phyloP scores from a whole-genome alignment of 176 grass and related monocot genomes.

The Avena atlantica region DNA sequence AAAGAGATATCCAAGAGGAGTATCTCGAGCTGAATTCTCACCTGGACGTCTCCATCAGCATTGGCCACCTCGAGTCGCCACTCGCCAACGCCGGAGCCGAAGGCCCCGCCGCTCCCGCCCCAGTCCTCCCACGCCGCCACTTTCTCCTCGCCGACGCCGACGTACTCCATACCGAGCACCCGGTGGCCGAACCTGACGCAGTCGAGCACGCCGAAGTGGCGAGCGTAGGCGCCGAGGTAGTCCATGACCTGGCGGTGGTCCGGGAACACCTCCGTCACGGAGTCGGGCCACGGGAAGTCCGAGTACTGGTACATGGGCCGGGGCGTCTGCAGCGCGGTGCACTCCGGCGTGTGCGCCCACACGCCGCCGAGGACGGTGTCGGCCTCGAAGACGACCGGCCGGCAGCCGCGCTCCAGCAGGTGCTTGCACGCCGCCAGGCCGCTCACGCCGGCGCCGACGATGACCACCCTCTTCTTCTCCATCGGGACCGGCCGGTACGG shows the following conservation, averaged over 20 bases:
- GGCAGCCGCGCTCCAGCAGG: constrained; percentile 23
- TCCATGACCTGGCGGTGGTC: constrained; percentile 58
- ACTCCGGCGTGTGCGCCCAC: constrained; percentile 58
- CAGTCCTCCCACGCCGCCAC: constrained; percentile 51
- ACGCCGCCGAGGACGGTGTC: constrained; percentile 34
- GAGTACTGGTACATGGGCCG: constrained; percentile 32
- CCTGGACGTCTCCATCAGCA: constrained; percentile 13
- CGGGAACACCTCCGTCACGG: constrained; percentile 42
- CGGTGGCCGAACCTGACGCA: constrained; percentile 58
- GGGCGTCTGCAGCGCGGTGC: constrained; percentile 67
- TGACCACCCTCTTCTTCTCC: background rate
- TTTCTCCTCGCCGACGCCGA: constrained; percentile 15
- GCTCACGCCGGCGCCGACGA: constrained; percentile 29
- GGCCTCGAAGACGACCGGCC: constrained; percentile 17
- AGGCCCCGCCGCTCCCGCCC: constrained; percentile 68
- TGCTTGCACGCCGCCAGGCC: constrained; percentile 29
- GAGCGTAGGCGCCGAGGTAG: constrained; percentile 52
- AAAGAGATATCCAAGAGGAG: no score
- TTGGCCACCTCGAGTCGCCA: constrained; percentile 38
- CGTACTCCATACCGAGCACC: constrained; percentile 43
- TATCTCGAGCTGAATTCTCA: background rate
- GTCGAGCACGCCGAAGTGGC: constrained; percentile 57
- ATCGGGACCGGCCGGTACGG: background rate
- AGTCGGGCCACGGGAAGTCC: constrained; percentile 69
- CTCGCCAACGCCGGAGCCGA: constrained; percentile 43